phyloP scores from a whole-genome alignment of 495 filamentous ascomycete species.

The Hypoxylon cercidicola region DNA sequence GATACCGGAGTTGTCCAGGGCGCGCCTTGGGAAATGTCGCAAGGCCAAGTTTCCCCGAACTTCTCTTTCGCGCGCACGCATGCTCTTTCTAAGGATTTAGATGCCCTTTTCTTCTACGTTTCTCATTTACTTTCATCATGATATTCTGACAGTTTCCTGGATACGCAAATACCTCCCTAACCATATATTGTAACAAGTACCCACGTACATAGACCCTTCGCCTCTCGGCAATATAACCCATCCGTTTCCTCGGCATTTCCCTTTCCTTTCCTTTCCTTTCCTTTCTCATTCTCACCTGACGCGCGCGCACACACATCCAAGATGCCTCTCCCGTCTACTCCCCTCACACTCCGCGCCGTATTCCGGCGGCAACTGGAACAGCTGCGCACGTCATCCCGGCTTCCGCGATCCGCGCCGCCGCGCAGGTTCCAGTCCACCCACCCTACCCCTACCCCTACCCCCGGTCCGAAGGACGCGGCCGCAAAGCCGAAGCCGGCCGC shows the following conservation, averaged over 20 bases:
- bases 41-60: neutral
- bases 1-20: neutral
- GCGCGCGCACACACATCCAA: neutral
- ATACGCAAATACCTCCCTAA: too few relatives aligned
- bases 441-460: constrained; percentile 1
- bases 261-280: neutral
- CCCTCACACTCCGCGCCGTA: constrained; percentile 13
- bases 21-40: constrained; percentile 13
- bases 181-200: too few relatives aligned
- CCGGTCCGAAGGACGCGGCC: neutral
- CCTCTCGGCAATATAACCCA: too few relatives aligned
- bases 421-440: constrained; percentile 32
- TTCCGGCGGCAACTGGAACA: constrained; percentile 31
- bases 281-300: too few relatives aligned
- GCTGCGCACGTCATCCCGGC: constrained; percentile 17
- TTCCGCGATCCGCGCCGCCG: constrained; percentile 27
- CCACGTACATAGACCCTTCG: too few relatives aligned
- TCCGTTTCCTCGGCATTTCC: constrained; percentile 1
- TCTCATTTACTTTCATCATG: constrained; percentile 8
- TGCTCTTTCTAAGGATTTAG: neutral
- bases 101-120: constrained; percentile 1
- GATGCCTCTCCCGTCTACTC: constrained; percentile 17
- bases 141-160: constrained; percentile 15
- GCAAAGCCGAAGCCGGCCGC: constrained; percentile 13
- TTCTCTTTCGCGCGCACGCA: too few relatives aligned